Evolutionary conservation across 768 basidiomycete genomes (phyloP), one percentile per base, ranked within the genome.

Genomic region (Mycena maculata): DNA sequence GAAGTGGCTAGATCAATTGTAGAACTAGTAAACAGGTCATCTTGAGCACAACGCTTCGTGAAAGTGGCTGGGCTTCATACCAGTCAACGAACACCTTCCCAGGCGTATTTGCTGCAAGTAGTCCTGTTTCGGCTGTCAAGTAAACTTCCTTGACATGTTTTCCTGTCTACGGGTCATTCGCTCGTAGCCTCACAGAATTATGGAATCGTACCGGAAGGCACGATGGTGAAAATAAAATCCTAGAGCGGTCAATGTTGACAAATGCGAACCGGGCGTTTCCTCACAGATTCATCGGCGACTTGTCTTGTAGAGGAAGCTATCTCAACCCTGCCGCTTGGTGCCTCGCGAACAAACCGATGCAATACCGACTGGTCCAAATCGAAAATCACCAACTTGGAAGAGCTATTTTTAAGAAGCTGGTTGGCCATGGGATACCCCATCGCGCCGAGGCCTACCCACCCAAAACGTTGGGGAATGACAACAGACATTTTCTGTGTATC

Each of bases 371-470:
- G 13, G 65, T 83, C 75, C 15, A 82, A 70, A 66, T 84, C 83
- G 54, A 78, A 83, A 18, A 83, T 75, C 45, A 65, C 67, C 44
- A 84, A 42, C 11, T 66, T 52, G 20, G 69, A 72, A n/a, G 74
- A 25, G 9, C 77, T 75, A 12, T 79, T 59, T 49, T 78, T 79
- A 49, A 77, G 75, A 11, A 84, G 67, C 45, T 79, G 79, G 28
- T 70, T 67, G 8, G 80, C 82, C 83, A 84, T 83, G 0, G 82
- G 83, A 68, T 79, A 82, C 4, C 82, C 82, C 82, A 84, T 83
- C 1, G 81, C 81, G 13, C 82, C 82, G 7, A 82, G 72, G 20
- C 82, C 61, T 13, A 84, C 75, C 81, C 80, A 83, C 65, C 82
- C 82, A 58, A 77, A 76, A 27, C 56, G 55, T 54, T 60, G 31